Base-by-base conservation (phyloP, 768 basidiomycete genomes). In the Lyophyllum decastes region DNA sequence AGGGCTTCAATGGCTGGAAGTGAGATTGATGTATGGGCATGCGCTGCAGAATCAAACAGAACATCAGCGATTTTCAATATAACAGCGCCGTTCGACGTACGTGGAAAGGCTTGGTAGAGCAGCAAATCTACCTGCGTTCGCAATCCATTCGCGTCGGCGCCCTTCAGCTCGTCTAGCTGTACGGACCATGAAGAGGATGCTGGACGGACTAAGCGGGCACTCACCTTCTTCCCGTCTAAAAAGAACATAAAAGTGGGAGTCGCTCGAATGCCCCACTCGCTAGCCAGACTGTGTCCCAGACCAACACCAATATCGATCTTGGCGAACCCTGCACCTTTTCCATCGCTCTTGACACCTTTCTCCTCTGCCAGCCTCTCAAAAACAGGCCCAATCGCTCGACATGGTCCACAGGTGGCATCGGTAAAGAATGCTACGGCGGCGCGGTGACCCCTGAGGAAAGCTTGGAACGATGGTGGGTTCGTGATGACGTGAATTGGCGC, bases 181-280 rank as follows among this genome's bases (percentile, higher is more conserved):
- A 35, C 47, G 48, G 33, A 43, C n/a, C 38, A 24, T 43, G 1
- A 21, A 22, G 4, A 43, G 48, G 57, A 54, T 12, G 22, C 34
- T 24, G 27, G 17, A 56, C 10, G 1, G 17, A 44, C 26, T 12
- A 48, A 6, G 24, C 52, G 16, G 40, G 30, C 1, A 57, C 73
- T 45, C 41, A 89, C 90, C 84, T 90, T 86, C 50, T 81, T 77
- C 1, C 88, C 92, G 58, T 90, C 80, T 59, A 87, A 70, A 75
- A 94, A 98, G 74, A 97, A 95, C 40, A 90, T 74, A 66, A 98
- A 96, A 0, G 93, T 95, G 5, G 95, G 95, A 2, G 92, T 96
- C 17, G 82, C 94, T 16, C 80, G 71, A 1, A 97, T 83, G 14
- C 82, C 77, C 75, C 82, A 90, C 68, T 86, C 77, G 1, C 70